These are phyloP conservation scores for Sporothrix pallida DNA, from an alignment of 2,329 filamentous ascomycete species.

Conservation along the genomic window DNA sequence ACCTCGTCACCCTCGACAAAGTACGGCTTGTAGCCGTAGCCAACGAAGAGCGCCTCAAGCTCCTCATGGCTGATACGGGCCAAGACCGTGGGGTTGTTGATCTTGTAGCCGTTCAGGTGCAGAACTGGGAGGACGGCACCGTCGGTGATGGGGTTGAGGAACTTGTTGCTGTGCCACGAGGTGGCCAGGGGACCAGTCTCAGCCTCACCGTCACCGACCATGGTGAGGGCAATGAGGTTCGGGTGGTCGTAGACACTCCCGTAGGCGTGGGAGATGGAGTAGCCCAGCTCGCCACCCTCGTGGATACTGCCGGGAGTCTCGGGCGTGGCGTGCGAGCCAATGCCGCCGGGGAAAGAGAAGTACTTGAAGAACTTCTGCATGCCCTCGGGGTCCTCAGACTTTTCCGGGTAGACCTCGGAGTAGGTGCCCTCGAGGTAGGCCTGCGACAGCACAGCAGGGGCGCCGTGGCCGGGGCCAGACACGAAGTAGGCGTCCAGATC, in stretches of 20 bases:
- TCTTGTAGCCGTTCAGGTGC: constrained; percentile 84
- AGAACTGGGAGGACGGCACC: constrained; percentile 79
- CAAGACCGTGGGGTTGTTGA: constrained; percentile 78
- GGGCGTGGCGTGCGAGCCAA: constrained; percentile 78
- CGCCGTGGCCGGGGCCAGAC: constrained; percentile 78
- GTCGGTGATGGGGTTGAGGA: constrained; percentile 78
- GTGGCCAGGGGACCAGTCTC: constrained; percentile 81
- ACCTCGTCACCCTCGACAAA: constrained; percentile 79
- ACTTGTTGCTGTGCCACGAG: constrained; percentile 83
- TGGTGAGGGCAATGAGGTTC: constrained; percentile 73
- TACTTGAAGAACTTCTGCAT: constrained; percentile 80
- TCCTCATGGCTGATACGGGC: constrained; percentile 77
- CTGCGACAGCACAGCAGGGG: constrained; percentile 76
- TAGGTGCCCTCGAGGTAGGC: constrained; percentile 80
- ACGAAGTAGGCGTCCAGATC: constrained; percentile 74
- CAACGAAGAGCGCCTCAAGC: constrained; percentile 69
- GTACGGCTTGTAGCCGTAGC: constrained; percentile 80
- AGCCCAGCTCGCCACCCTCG: constrained; percentile 82
- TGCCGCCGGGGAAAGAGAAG: constrained; percentile 81
- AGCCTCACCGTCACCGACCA: constrained; percentile 82
- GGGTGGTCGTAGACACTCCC: constrained; percentile 78
- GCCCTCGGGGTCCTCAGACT: constrained; percentile 70
- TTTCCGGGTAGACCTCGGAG: constrained; percentile 77
- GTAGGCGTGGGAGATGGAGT: constrained; percentile 79
- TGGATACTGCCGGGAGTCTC: constrained; percentile 79